phyloP scores from a whole-genome alignment of 352 stramenopile species.

The Thraustochytrium sp. region DNA sequence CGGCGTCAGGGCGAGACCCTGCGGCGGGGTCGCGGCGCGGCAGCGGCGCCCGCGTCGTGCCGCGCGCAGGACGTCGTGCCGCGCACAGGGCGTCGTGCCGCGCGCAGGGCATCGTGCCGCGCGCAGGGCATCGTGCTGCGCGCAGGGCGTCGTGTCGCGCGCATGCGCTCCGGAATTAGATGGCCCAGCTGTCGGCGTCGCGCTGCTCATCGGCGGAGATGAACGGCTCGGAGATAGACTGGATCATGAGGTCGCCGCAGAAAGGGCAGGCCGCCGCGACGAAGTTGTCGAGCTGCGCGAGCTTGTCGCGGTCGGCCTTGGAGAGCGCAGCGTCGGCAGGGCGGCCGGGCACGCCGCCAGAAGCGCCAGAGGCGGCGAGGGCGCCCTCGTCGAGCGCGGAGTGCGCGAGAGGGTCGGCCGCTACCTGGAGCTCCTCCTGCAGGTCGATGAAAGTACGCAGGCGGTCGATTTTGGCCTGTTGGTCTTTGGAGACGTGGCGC shows the following conservation, averaged over 20 bases:
- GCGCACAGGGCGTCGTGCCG: too few relatives aligned
- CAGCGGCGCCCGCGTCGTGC: too few relatives aligned
- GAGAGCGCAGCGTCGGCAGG: constrained; percentile 55
- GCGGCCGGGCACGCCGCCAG: not conserved
- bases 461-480: constrained; percentile 78
- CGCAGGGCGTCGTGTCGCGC: too few relatives aligned
- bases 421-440: not conserved
- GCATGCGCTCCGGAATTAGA: constrained; percentile 8
- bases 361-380: constrained; percentile 48
- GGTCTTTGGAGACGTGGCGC: constrained; percentile 72
- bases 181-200: constrained; percentile 47
- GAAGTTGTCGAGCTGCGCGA: constrained; percentile 85
- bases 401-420: not conserved
- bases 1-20: too few relatives aligned
- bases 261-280: constrained; percentile 87
- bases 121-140: too few relatives aligned
- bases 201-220: constrained; percentile 76
- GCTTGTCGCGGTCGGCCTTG: constrained; percentile 58
- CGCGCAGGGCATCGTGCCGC: too few relatives aligned
- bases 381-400: not conserved
- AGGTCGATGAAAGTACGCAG: constrained; percentile 49
- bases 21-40: too few relatives aligned
- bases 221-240: constrained; percentile 83
- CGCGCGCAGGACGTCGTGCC: too few relatives aligned
- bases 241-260: constrained; percentile 89